Base-by-base conservation (phyloP, 192 early-diverging fungal genomes). In the Phycomyces nitens region DNA sequence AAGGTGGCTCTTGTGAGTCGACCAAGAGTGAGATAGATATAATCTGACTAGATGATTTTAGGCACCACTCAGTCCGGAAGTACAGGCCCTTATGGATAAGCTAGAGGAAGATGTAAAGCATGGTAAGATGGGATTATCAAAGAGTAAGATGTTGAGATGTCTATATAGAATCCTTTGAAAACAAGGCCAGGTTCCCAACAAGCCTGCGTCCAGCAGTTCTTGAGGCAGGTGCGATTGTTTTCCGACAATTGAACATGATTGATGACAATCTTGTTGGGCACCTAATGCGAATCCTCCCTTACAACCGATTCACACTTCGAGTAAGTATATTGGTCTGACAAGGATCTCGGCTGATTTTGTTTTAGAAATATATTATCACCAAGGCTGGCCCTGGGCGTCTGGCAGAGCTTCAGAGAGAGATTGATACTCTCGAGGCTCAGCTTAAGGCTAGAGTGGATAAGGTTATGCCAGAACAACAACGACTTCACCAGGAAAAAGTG, bases 301-400 rank as follows among this genome's bases (percentile, higher is more conserved):
- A 84, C 41, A 84, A 84, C 55, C 71, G 75, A 60, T 84, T 74
- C 41, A 84, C 82, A 11, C 47, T 84, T 3, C 67, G 63, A 57
- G 82, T 80, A 73, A 50, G 24, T 10, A 7, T n/a, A 26, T 47
- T 18, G 60, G 20, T 12, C 3, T 34, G 29, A 39, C 20, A 1
- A n/a, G 21, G 0, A 12, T 40, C 38, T 39, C 21, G 23, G 5
- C 5, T 6, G 23, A 53, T 34, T 9, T 49, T 29, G 7, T 20
- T 16, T 12, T 57, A 73, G 71, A 73, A 73, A 73, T 68, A 58
- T 21, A 40, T 73, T 18, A 44, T 55, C 3, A 73, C 65, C 16
- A 66, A 73, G 27, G 50, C 62, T 1, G 71, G 60, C 11, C 71
- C 66, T 44, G 9, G 57, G n/a, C 50, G 55, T 12, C 43, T 73